Evolutionary conservation across 2,329 filamentous ascomycete genomes (phyloP).

Genomic region (Microsporum audouinii): DNA sequence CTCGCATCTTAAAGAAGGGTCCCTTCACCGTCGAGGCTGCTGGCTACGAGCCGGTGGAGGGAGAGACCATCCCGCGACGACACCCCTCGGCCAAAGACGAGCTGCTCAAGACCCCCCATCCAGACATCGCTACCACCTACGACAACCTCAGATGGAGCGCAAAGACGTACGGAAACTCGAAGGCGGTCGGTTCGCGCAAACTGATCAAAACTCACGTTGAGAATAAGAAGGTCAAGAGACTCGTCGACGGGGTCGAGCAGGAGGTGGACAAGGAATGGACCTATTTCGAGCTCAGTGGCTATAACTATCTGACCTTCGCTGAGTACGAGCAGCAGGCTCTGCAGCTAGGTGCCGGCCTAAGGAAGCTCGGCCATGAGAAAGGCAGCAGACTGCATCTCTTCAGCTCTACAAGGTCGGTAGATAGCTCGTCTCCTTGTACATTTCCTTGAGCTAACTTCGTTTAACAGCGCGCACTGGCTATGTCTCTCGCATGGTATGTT

Average conservation of each 20-base stretch:
- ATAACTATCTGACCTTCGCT: constrained; percentile 63
- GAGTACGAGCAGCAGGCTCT: constrained; percentile 64
- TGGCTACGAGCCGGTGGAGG: constrained; percentile 55
- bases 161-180: constrained; percentile 49
- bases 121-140: constrained; percentile 64
- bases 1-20: constrained; percentile 52
- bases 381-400: constrained; percentile 67
- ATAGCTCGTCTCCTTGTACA: background rate
- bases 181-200: constrained; percentile 58
- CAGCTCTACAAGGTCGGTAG: constrained; percentile 60
- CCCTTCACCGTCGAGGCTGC: constrained; percentile 66
- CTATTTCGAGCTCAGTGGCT: constrained; percentile 72
- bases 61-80: constrained; percentile 75
- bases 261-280: constrained; percentile 87
- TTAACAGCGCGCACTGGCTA: constrained; percentile 63
- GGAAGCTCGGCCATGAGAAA: constrained; percentile 58
- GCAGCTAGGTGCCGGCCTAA: constrained; percentile 60
- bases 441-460: background rate
- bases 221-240: constrained; percentile 81
- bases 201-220: constrained; percentile 70
- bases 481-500: constrained; percentile 58
- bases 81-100: constrained; percentile 60
- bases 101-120: constrained; percentile 53
- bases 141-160: constrained; percentile 65
- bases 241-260: constrained; percentile 65